A percentile compares a stretch with the other conserved stretches of the same genome.
Conservation (phyloP, 225 moss, liverwort and hornwort genomes). For the Pseudisothecium myosuroides region DNA sequence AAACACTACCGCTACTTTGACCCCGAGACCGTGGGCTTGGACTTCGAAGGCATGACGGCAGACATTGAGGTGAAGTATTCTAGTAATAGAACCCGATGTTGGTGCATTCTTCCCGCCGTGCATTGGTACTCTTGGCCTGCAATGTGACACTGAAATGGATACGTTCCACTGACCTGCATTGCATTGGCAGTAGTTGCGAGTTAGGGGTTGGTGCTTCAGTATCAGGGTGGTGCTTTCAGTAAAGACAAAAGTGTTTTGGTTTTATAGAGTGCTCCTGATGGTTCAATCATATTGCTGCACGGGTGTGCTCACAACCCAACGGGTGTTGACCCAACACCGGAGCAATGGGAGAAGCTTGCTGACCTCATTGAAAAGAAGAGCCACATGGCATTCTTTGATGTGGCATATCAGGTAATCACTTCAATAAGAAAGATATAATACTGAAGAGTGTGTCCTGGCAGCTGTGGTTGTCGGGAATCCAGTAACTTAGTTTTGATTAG, state of each 20-base stretch:
- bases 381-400: slow-evolving; percentile 90
- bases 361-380: slow-evolving; percentile 66
- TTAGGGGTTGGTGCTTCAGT: background rate
- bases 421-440: background rate
- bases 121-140: background rate
- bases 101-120: background rate
- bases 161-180: background rate
- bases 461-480: background rate
- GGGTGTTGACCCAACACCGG: slow-evolving; percentile 83
- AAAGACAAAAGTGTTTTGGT: background rate
- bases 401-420: slow-evolving; percentile 75
- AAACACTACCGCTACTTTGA: slow-evolving; percentile 92
- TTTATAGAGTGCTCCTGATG: slow-evolving; percentile 64
- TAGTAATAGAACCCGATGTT: background rate
- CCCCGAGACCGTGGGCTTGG: slow-evolving; percentile 79
- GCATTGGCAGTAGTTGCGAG: background rate
- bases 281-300: slow-evolving; percentile 73
- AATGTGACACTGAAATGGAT: background rate
- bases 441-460: background rate
- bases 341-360: slow-evolving; percentile 86
- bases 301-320: slow-evolving; percentile 97
- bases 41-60: slow-evolving; percentile 86
- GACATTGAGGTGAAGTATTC: slow-evolving; percentile 51
- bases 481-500: background rate
- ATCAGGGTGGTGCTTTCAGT: background rate